A percentile compares a stretch with the other conserved stretches of the same genome.
Evolutionary conservation across 2,329 filamentous ascomycete genomes (phyloP).

Genomic region (Monosporascus sp.): DNA sequence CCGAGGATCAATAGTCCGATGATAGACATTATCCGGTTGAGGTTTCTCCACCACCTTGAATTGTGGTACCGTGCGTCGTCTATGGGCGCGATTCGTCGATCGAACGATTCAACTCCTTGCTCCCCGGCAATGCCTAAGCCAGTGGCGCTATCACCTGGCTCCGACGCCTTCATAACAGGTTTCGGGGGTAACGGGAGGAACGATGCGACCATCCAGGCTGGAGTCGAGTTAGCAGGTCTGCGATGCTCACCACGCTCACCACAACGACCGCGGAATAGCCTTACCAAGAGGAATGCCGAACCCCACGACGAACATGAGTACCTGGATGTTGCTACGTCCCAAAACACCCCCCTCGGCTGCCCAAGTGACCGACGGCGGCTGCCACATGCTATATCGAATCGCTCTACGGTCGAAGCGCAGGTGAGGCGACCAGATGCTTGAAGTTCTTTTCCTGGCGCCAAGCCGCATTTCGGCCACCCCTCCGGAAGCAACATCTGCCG

Average conservation of each 20-base stretch:
- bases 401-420: constrained; percentile 58
- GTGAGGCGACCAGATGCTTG: constrained; percentile 70
- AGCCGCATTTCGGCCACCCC: constrained; percentile 25
- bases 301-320: constrained; percentile 68
- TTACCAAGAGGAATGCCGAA: constrained; percentile 72
- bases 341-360: constrained; percentile 54
- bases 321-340: constrained; percentile 67
- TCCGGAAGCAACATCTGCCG: constrained; percentile 37
- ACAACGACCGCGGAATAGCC: constrained; percentile 19
- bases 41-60: constrained; percentile 54
- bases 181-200: constrained; percentile 65
- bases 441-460: constrained; percentile 42
- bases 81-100: constrained; percentile 28
- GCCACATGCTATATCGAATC: constrained; percentile 60
- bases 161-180: constrained; percentile 46
- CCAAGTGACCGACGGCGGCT: constrained; percentile 66
- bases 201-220: constrained; percentile 76
- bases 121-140: constrained; percentile 33
- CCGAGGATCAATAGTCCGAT: constrained; percentile 50
- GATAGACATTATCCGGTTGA: constrained; percentile 55
- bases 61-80: constrained; percentile 46
- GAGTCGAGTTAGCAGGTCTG: constrained; percentile 10
- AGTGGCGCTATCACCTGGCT: constrained; percentile 37
- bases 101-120: constrained; percentile 18
- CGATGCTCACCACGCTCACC: background rate